A percentile compares a stretch with the other conserved stretches of the same genome.
Conservation (phyloP, 768 basidiomycete genomes). For the Mrakia gelida region DNA sequence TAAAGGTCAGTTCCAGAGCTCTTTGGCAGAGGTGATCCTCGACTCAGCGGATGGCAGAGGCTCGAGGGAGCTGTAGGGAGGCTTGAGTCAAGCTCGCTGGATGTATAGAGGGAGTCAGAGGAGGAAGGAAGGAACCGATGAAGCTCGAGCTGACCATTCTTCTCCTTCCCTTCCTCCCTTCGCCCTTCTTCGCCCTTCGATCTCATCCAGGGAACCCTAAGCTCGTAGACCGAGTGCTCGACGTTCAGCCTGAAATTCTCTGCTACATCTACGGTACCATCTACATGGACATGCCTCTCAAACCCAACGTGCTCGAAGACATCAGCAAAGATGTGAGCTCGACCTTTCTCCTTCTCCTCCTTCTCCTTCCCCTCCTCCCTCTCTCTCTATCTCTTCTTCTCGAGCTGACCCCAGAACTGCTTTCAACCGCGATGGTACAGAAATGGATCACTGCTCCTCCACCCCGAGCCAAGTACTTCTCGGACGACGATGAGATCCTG, state of each 20-base stretch:
- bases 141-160: conserved; percentile 6
- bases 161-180: neutral
- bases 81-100: neutral
- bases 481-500: conserved; percentile 72
- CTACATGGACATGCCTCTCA: conserved; percentile 98
- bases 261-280: conserved; percentile 93
- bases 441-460: conserved; percentile 84
- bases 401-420: neutral
- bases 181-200: neutral
- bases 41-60: neutral
- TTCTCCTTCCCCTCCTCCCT: neutral
- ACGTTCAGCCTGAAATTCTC: conserved; percentile 74
- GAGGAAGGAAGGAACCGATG: neutral
- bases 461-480: conserved; percentile 66
- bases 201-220: conserved; percentile 57
- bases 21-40: neutral
- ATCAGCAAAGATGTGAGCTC: conserved; percentile 74
- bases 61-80: conserved; percentile 32
- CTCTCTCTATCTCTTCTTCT: neutral
- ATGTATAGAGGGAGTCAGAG: conserved; percentile 12
- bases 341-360: neutral
- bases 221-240: conserved; percentile 74
- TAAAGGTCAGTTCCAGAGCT: conserved; percentile 37
- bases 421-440: conserved; percentile 47
- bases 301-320: conserved; percentile 96